Evolutionary conservation across 306 rosid species (phyloP), one percentile per base, ranked within the genome.

Genomic region (Malus sylvestris): DNA sequence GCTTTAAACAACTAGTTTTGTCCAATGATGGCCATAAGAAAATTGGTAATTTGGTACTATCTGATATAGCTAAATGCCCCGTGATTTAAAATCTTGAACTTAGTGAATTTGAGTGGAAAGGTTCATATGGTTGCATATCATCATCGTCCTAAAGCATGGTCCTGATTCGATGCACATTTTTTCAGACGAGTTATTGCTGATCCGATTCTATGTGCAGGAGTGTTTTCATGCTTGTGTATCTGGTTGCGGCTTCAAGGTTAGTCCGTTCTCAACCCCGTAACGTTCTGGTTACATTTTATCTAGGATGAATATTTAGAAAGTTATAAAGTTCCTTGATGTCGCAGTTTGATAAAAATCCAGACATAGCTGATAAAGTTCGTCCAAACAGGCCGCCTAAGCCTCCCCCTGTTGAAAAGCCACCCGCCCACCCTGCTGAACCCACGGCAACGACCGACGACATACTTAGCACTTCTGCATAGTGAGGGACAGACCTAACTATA

Each of bases 241-340:
- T 63, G 98, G 98, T 71, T 92, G 98, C 61, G 97, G 97, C 67
- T 94, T 67, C 81, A 94, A 88, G 97, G 98, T 94, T 57, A 84
- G 97, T 81, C 66, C 72, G 71, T 61, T 67, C 73, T 67, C 65
- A 58, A 10, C 78, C 19, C 14, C 5, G 5, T 53, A 2, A 55
- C 6, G 58, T 58, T 72, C 33, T 46, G 18, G 73, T 18, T 62
- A 2, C 57, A 22, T 23, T 59, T 35, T 25, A 20, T 53, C 68
- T 18, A 30, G 9, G 61, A 19, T 77, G 16, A 33, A 42, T 8
- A 27, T 30, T 18, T 72, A 19, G 38, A 18, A 68, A 67, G 67
- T 19, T 15, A 10, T 58, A 64, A 67, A 15, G 29, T 65, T 55
- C 57, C 33, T 84, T 72, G 62, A 29, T 77, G 59, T 72, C 83